Evolutionary conservation across 2,329 filamentous ascomycete genomes (phyloP), one percentile per base, ranked within the genome.

Genomic region (Penicillium sp.): DNA sequence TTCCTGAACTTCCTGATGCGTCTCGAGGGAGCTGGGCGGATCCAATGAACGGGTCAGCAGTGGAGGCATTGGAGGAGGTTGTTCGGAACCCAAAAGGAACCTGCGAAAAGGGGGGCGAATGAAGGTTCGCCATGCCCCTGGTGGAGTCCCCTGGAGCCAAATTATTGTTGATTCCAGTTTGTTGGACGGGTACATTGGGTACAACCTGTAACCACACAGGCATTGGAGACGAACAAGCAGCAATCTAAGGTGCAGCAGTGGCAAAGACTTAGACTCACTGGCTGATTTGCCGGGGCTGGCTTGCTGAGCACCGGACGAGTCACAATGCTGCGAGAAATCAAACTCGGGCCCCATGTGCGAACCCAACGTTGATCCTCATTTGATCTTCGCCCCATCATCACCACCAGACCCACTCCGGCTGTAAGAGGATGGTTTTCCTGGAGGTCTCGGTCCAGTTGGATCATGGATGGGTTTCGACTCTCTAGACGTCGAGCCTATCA

Each of bases 281-380:
- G 13, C 14, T 44, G 22, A 44, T 44, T 44, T 44, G 11, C 6
- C 14, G 19, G 19, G 3, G 3, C 19, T 22, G 24, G 3, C 13
- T 44, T 44, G 22, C 41, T 43, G 41, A 22, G 31, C 31, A 44
- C 41, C 18, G 19, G 24, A 46, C 43, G 24, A 46, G 22, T 46
- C 43, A 31, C 14, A 16, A 46, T 3, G 24, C 24, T 10, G 3
- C 9, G 10, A 31, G 24, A n/a, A 49, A 49, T 13, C 27, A 35
- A 35, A 49, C 31, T 35, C 31, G 7, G 46, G 16, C 22, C 51
- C 19, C 52, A 46, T 46, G 52, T 54, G 41, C 52, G 41, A 54
- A 54, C 52, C n/a, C 33, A 43, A 37, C 40, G 41, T 55, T 52
- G 58, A 60, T 60, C 58, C 55, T 60, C 36, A 59, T 60, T 58